These are phyloP conservation scores for Tolypocladium capitatum DNA, from an alignment of 2,329 filamentous ascomycete species.

Conservation along the genomic window DNA sequence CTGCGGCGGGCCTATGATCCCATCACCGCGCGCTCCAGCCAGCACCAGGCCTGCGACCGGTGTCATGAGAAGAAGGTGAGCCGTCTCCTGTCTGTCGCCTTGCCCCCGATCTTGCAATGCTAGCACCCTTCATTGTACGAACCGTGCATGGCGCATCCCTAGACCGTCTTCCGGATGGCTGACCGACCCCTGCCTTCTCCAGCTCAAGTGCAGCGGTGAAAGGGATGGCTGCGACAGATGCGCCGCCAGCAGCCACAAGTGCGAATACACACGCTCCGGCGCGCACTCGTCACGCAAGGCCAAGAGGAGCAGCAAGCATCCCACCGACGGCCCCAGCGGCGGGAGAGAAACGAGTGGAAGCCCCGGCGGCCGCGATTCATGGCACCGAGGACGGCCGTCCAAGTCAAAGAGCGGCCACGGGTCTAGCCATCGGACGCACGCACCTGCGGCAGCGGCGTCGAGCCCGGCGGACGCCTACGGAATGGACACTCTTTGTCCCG, in stretches of 20 bases:
- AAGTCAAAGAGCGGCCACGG: not conserved
- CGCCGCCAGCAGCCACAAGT: slow-evolving; percentile 14
- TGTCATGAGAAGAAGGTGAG: slow-evolving; percentile 26
- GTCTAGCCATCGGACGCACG: not conserved
- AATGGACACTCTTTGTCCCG: not conserved
- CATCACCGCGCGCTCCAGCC: slow-evolving; percentile 22
- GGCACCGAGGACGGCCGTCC: not conserved
- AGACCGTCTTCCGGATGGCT: slow-evolving; percentile 1
- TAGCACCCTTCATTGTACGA: no score
- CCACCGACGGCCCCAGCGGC: slow-evolving; percentile 1
- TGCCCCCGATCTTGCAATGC: not conserved
- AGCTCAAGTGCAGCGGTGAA: slow-evolving; percentile 25
- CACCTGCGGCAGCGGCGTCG: not conserved
- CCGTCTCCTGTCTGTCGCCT: not conserved
- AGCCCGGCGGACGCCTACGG: not conserved
- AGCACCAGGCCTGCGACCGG: slow-evolving; percentile 24
- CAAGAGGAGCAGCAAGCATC: slow-evolving; percentile 9
- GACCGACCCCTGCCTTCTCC: not conserved
- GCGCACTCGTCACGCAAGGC: slow-evolving; percentile 17
- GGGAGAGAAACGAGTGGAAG: slow-evolving; percentile 2
- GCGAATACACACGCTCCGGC: slow-evolving; percentile 22
- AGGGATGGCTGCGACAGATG: slow-evolving; percentile 24
- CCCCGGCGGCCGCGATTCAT: not conserved
- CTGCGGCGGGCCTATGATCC: slow-evolving; percentile 22
- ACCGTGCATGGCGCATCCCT: no score